phyloP scores from a whole-genome alignment of 1,139 yeast species.

The Pichia kudriavzevii region DNA sequence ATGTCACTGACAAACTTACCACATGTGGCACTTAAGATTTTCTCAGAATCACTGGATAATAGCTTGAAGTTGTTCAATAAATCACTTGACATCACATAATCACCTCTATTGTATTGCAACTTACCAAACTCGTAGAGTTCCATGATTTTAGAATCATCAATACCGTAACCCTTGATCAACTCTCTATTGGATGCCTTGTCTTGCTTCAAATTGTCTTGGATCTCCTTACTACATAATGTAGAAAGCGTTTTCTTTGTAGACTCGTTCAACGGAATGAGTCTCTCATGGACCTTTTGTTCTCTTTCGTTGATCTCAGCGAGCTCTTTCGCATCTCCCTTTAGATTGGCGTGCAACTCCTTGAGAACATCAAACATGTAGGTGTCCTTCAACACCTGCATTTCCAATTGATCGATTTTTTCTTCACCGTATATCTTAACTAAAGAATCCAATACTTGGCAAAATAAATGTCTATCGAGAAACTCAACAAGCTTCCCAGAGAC shows the following conservation, averaged over 20 bases:
- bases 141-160: slow-evolving; percentile 43
- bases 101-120: slow-evolving; percentile 53
- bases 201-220: slow-evolving; percentile 41
- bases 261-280: slow-evolving; percentile 34
- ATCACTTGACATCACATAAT: slow-evolving; percentile 50
- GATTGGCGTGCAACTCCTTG: slow-evolving; percentile 35
- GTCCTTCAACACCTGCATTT: slow-evolving; percentile 45
- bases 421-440: slow-evolving; percentile 40
- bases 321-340: slow-evolving; percentile 31
- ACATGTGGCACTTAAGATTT: slow-evolving; percentile 53
- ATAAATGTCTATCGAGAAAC: slow-evolving; percentile 51
- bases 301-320: slow-evolving; percentile 36
- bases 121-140: slow-evolving; percentile 49
- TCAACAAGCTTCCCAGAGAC: slow-evolving; percentile 45
- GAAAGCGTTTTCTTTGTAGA: slow-evolving; percentile 40
- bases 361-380: slow-evolving; percentile 48
- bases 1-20: slow-evolving; percentile 55
- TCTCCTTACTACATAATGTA: slow-evolving; percentile 41
- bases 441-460: slow-evolving; percentile 46
- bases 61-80: slow-evolving; percentile 48
- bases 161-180: slow-evolving; percentile 36
- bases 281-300: slow-evolving; percentile 34
- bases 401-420: slow-evolving; percentile 36
- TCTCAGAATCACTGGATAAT: slow-evolving; percentile 42
- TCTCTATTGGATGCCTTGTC: slow-evolving; percentile 46